Conservation (phyloP, 345 rosid species). For the Bruguiera gymnorhiza region DNA sequence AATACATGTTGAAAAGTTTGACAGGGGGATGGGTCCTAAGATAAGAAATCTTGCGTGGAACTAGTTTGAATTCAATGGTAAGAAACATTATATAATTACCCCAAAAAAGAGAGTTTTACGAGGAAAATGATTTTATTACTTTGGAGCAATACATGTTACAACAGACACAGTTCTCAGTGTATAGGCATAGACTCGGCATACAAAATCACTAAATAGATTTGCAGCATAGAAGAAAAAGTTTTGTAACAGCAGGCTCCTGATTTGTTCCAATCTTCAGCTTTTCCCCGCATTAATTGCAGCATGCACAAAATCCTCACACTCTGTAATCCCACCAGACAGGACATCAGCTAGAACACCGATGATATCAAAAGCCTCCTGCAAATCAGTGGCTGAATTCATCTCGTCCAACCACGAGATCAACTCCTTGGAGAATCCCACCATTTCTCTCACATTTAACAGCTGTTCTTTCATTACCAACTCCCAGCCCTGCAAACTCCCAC, state of each 20-base stretch:
- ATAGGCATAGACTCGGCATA: too few relatives aligned
- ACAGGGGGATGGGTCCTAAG: too few relatives aligned
- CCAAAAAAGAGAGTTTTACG: too few relatives aligned
- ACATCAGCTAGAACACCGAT: slow-evolving; percentile 75
- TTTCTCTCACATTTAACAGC: slow-evolving; percentile 63
- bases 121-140: slow-evolving; percentile 10
- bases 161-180: not conserved
- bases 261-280: slow-evolving; percentile 29
- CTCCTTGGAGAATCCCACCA: slow-evolving; percentile 84
- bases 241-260: slow-evolving; percentile 16
- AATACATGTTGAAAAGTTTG: too few relatives aligned
- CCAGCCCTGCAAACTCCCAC: slow-evolving; percentile 64
- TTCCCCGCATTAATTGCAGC: slow-evolving; percentile 65
- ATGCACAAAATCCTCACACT: slow-evolving; percentile 74
- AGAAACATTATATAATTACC: too few relatives aligned
- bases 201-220: too few relatives aligned
- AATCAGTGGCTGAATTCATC: slow-evolving; percentile 61
- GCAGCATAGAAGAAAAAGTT: too few relatives aligned
- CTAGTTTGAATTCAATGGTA: too few relatives aligned
- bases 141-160: slow-evolving; percentile 16
- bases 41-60: too few relatives aligned
- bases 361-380: slow-evolving; percentile 88
- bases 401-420: slow-evolving; percentile 79
- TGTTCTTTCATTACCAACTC: slow-evolving; percentile 75
- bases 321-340: slow-evolving; percentile 56